Conservation (phyloP, 2,329 filamentous ascomycete species). For the Diplocarpon rosae region DNA sequence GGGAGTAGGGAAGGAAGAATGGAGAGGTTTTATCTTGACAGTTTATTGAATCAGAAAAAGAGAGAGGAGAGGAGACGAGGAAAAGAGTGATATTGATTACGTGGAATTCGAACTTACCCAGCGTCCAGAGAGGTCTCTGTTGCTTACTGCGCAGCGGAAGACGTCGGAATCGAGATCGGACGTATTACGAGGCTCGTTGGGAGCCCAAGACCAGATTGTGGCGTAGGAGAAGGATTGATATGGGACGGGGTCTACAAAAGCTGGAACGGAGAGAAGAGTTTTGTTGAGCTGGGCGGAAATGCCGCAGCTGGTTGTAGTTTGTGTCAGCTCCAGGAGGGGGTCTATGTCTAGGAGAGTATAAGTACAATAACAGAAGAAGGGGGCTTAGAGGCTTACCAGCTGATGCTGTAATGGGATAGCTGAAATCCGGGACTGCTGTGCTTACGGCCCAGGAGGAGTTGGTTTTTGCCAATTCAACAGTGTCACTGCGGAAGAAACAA, state of each 20-base stretch:
- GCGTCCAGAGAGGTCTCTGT: constrained; percentile 38
- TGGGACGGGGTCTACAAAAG: constrained; percentile 33
- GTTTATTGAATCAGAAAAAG: too few species aligned
- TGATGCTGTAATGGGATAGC: constrained; percentile 20
- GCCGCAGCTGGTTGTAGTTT: constrained; percentile 42
- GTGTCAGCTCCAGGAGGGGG: constrained; percentile 27
- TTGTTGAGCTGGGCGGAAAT: constrained; percentile 48
- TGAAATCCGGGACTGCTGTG: constrained; percentile 23
- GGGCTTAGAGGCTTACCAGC: constrained; percentile 6
- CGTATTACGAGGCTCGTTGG: constrained; percentile 41
- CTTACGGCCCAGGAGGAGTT: constrained; percentile 44
- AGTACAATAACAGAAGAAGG: not conserved
- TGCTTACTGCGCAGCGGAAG: constrained; percentile 42
- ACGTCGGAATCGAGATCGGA: constrained; percentile 26
- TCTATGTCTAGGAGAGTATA: constrained; percentile 17
- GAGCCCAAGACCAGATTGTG: constrained; percentile 48
- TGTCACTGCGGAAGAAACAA: constrained; percentile 40
- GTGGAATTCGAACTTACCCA: constrained; percentile 33
- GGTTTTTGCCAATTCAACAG: constrained; percentile 30
- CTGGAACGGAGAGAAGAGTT: constrained; percentile 40
- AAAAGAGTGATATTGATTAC: too few species aligned
- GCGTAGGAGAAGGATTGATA: constrained; percentile 40
- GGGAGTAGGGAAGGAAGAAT: constrained; percentile 40
- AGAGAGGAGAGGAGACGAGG: too few species aligned
- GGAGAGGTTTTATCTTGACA: too few species aligned